Evolutionary conservation across 2,329 filamentous ascomycete genomes (phyloP).

Genomic region (Trichophyton schoenleinii): DNA sequence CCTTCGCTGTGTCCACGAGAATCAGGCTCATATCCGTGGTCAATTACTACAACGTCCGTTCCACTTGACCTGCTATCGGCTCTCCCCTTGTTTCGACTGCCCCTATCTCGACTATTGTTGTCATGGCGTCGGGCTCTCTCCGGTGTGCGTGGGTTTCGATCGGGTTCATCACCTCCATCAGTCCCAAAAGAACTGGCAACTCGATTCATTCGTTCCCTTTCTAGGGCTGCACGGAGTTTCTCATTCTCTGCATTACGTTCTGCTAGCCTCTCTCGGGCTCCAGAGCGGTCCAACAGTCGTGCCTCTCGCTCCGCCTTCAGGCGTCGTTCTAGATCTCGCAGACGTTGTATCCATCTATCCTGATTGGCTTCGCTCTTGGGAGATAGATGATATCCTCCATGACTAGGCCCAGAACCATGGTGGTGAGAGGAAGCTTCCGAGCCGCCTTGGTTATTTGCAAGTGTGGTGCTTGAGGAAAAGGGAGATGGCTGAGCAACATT

Average conservation of each 20-base stretch:
- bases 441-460: slow-evolving; percentile 15
- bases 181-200: neutral
- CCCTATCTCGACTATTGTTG: slow-evolving; percentile 1
- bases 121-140: neutral
- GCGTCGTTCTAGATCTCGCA: slow-evolving; percentile 77
- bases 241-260: slow-evolving; percentile 64
- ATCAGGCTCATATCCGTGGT: slow-evolving; percentile 6
- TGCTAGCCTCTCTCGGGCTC: slow-evolving; percentile 66
- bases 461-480: slow-evolving; percentile 23
- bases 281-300: slow-evolving; percentile 67
- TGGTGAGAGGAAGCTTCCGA: neutral
- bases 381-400: slow-evolving; percentile 3
- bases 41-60: slow-evolving; percentile 8
- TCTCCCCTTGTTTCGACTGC: neutral
- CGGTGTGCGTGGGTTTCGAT: neutral
- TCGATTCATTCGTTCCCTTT: slow-evolving; percentile 39
- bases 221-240: slow-evolving; percentile 53
- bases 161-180: slow-evolving; percentile 3
- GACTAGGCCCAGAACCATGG: slow-evolving; percentile 12
- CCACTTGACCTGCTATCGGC: slow-evolving; percentile 2
- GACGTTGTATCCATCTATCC: slow-evolving; percentile 69
- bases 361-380: slow-evolving; percentile 36
- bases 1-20: slow-evolving; percentile 2
- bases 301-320: slow-evolving; percentile 84
- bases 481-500: slow-evolving; percentile 23